Conservation (phyloP, 768 basidiomycete species). For the Kwoniella heveanensis region DNA sequence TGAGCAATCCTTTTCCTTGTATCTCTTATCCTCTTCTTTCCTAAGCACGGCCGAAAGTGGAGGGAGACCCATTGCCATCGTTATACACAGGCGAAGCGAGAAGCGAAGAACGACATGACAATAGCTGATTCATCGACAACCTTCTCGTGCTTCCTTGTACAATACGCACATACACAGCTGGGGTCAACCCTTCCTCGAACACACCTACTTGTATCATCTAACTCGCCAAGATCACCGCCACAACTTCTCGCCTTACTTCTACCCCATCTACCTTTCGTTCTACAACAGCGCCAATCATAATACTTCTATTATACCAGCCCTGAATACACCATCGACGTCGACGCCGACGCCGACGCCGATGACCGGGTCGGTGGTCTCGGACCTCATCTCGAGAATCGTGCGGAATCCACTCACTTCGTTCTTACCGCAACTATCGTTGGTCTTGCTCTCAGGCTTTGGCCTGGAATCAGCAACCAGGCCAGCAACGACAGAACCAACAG, state of each 20-base stretch:
- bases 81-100: no score
- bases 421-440: slow-evolving; percentile 75
- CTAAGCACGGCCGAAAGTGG: no score
- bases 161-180: slow-evolving; percentile 70
- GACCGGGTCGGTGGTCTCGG: neutral
- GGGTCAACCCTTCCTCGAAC: slow-evolving; percentile 87
- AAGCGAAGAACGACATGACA: neutral
- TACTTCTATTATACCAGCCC: slow-evolving; percentile 48
- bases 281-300: slow-evolving; percentile 36
- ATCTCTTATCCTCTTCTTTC: neutral
- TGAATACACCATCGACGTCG: slow-evolving; percentile 10
- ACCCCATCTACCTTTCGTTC: slow-evolving; percentile 86
- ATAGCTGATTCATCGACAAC: neutral
- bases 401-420: slow-evolving; percentile 78
- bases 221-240: slow-evolving; percentile 92
- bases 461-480: slow-evolving; percentile 63
- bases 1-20: neutral
- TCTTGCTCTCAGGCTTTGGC: slow-evolving; percentile 71
- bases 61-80: no score
- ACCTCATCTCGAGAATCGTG: slow-evolving; percentile 50
- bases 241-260: slow-evolving; percentile 98
- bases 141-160: neutral
- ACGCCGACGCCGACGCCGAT: neutral
- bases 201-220: slow-evolving; percentile 91
- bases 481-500: no score